Evolutionary conservation across 345 rosid species (phyloP), one percentile per base, ranked within the genome.

Genomic region (Heritiera fomes): DNA sequence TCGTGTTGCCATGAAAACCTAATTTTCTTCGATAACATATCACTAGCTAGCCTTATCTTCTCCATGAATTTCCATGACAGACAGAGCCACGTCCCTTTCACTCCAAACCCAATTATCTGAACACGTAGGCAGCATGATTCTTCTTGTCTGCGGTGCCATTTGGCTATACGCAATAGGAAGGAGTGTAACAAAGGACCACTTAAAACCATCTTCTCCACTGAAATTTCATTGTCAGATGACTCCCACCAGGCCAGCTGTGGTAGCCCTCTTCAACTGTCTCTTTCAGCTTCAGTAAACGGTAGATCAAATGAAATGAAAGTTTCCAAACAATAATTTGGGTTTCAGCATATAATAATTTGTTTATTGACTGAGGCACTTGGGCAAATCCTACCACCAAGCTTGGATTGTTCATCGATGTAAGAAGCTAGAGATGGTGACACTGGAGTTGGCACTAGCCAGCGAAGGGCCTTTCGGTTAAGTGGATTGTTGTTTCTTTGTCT

Each of bases 11-110:
- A 18, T 11, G 38, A 41, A 63, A 64, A 5, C 74, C 56, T 28
- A 72, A 40, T 53, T 65, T 61, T 78, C 32, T 75, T 76, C 61
- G 7, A 49, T 12, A 50, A 3, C 8, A 53, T 34, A 53, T 34
- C 28, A 14, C 1, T 7, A 65, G 72, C 61, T 72, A 65, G 72
- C 61, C 79, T 76, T 76, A 77, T 77, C 80, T 43, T 23, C 80
- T 13, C 79, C 18, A 46, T 12, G 68, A 34, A 7, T 43, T 45
- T 23, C 41, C n/a, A n/a, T 70, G 6, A 41, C 32, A 32, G 34
- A 1, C 56, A 52, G 18, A 3, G 56, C 56, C 49, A 50, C 59
- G 55, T 58, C 71, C 53, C 58, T 7, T 10, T 76, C 73, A 2
- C 28, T 45, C 0, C 15, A 62, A 62, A 32, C 67, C 41, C 53